Base-by-base conservation (phyloP, 1,284 basidiomycete species). In the Trichosporon ovoides region DNA sequence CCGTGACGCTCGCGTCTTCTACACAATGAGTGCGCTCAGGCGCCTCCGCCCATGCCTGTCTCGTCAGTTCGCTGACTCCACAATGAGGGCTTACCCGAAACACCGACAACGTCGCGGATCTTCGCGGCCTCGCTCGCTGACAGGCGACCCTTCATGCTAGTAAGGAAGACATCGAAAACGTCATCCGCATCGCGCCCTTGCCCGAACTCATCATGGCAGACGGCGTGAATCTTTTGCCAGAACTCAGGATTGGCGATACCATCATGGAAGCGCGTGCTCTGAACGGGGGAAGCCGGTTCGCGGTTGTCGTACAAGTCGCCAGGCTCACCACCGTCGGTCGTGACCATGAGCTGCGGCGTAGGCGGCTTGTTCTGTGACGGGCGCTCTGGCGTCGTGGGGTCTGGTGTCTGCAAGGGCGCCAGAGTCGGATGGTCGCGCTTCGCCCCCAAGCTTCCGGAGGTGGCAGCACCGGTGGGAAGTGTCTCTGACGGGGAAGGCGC, bases 191-290 rank as follows among this genome's bases (percentile, higher is more conserved):
- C 78, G 52, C 84, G 80, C 73, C 86, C 87, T 61, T 81, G 80
- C 2, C 82, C 82, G 68, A 85, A 88, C 65, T 85, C 84, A 63
- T 87, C 82, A 83, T 80, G 78, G 62, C 91, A 80, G 71, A 91
- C 87, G 33, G 69, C 72, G 59, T 85, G 79, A 13, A 93, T 69
- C 48, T 81, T 80, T 53, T 82, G 79, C 91, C 91, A 94, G 72
- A 91, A 92, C 50, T 78, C 81, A 0, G 89, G 87, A 35, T 84
- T 79, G 2, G 87, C 79, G n/a, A 92, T 79, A 16, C 81, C 82
- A 34, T 79, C 69, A 66, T 90, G 88, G 75, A 87, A 92, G 22
- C 67, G 67, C n/a, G 68, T 71, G 14, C 67, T 69, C 35, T 71
- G 61, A 40, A 66, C 59, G 10, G 72, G 71, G 52, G 65, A 68